Conservation (phyloP, 2,329 filamentous ascomycete species). For the Botrytis deweyae region DNA sequence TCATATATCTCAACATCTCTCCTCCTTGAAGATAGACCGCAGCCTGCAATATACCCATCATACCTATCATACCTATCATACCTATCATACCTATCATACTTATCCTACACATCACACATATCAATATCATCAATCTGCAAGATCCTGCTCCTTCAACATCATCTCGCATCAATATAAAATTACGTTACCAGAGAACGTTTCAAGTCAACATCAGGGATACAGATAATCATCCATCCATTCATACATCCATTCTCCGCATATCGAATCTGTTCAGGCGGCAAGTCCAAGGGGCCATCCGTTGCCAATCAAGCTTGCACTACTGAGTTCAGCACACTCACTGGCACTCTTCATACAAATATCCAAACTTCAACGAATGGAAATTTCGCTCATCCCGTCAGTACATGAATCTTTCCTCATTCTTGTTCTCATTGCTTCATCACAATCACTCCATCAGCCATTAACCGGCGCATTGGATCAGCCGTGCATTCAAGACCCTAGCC, state of each 20-base stretch:
- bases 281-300: not conserved
- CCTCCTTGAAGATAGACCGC: constrained; percentile 1
- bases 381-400: constrained; percentile 14
- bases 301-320: constrained; percentile 6
- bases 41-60: constrained; percentile 6
- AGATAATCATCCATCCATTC: not conserved
- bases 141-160: constrained; percentile 17
- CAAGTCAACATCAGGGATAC: constrained; percentile 7
- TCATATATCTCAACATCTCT: constrained; percentile 24
- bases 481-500: constrained; percentile 23
- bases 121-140: constrained; percentile 15
- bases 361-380: constrained; percentile 1
- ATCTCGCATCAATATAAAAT: constrained; percentile 14
- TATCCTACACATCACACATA: not conserved
- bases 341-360: not conserved
- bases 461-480: constrained; percentile 26
- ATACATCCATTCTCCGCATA: not conserved
- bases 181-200: constrained; percentile 16
- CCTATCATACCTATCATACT: not conserved
- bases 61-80: not conserved
- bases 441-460: constrained; percentile 20
- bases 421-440: not conserved
- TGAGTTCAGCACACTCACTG: not conserved
- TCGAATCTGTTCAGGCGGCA: constrained; percentile 1
- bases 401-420: not conserved